Evolutionary conservation across 176 grass and related monocot species (phyloP).

Genomic region (Aegilops bicornis): DNA sequence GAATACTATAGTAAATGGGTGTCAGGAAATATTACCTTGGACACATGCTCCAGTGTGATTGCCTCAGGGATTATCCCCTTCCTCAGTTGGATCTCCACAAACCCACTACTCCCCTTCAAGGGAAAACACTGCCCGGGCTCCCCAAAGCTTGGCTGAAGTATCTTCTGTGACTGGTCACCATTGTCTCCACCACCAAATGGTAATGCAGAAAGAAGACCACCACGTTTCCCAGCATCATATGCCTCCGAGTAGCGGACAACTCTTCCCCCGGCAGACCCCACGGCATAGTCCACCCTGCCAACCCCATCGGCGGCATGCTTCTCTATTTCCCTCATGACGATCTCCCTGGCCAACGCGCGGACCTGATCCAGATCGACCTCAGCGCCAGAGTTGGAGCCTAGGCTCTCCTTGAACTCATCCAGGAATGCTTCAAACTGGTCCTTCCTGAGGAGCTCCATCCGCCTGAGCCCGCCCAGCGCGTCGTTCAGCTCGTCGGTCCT

Average conservation of each 20-base stretch:
- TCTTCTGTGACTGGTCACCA: conserved; percentile 47
- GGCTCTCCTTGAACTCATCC: conserved; percentile 51
- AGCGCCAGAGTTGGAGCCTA: not conserved
- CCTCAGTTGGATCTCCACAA: conserved; percentile 80
- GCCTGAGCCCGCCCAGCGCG: conserved; percentile 53
- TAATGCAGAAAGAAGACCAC: not conserved
- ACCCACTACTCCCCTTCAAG: conserved; percentile 67
- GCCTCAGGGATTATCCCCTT: conserved; percentile 68
- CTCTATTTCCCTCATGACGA: conserved; percentile 74
- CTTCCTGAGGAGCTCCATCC: conserved; percentile 48
- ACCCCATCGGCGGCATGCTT: conserved; percentile 94
- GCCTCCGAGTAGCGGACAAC: conserved; percentile 66
- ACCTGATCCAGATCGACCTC: conserved; percentile 66
- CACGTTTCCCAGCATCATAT: conserved; percentile 36
- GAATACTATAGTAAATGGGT: not conserved
- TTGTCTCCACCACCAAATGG: conserved; percentile 13
- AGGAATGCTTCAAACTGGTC: conserved; percentile 64
- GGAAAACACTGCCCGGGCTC: conserved; percentile 93
- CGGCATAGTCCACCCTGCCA: conserved; percentile 81
- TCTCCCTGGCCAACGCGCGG: conserved; percentile 66
- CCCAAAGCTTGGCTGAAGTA: conserved; percentile 87
- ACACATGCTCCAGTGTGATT: conserved; percentile 83
- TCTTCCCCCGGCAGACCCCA: conserved; percentile 67
- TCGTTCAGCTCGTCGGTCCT: conserved; percentile 51
- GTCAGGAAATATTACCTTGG: conserved; percentile 57